Conservation (phyloP, 2,329 filamentous ascomycete species). For the Alternaria tenuissima region DNA sequence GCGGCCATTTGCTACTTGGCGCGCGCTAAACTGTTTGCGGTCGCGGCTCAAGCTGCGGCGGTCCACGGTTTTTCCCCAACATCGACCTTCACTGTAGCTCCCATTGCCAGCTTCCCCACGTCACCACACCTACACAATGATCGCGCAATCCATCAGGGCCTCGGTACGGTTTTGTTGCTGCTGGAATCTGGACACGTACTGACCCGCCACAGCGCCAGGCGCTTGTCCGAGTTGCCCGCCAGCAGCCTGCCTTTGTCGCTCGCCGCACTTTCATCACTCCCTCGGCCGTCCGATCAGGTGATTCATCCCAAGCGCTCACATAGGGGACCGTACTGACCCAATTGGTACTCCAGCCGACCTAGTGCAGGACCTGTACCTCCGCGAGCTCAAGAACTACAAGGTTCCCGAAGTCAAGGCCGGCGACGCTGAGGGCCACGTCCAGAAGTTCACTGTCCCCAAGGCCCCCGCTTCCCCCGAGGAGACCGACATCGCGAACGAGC, state of each 20-base stretch:
- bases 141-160: slow-evolving; percentile 68
- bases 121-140: slow-evolving; percentile 56
- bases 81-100: slow-evolving; percentile 40
- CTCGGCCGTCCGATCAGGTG: slow-evolving; percentile 69
- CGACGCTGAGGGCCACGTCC: slow-evolving; percentile 89
- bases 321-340: slow-evolving; percentile 38
- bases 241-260: slow-evolving; percentile 62
- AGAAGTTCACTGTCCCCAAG: slow-evolving; percentile 82
- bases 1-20: slow-evolving; percentile 15
- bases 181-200: slow-evolving; percentile 27
- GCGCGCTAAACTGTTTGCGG: slow-evolving; percentile 28
- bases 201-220: slow-evolving; percentile 63
- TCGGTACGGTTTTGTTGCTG: slow-evolving; percentile 58
- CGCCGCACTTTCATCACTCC: slow-evolving; percentile 71
- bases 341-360: slow-evolving; percentile 77
- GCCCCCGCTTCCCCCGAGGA: slow-evolving; percentile 91
- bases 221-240: slow-evolving; percentile 67
- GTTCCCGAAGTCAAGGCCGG: slow-evolving; percentile 79
- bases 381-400: slow-evolving; percentile 97
- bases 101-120: slow-evolving; percentile 43
- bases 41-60: slow-evolving; percentile 31
- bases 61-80: slow-evolving; percentile 27
- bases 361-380: slow-evolving; percentile 97
- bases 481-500: slow-evolving; percentile 86
- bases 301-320: slow-evolving; percentile 45